phyloP scores from a whole-genome alignment of 371 early-diverging fungal genomes.

The Mortierella sp. region DNA sequence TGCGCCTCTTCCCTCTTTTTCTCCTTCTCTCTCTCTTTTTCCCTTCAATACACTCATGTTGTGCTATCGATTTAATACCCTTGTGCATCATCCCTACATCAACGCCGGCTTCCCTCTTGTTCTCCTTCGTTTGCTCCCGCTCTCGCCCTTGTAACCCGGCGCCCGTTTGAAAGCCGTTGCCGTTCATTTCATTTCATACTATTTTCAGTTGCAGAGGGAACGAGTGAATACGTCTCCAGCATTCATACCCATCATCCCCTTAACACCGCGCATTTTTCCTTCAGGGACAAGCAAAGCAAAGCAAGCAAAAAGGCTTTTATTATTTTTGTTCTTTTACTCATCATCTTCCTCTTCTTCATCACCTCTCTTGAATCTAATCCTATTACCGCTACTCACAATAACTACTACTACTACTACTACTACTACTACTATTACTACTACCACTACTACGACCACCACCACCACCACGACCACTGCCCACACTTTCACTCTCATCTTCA shows the following conservation, averaged over 20 bases:
- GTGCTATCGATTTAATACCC: background rate
- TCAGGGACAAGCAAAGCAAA: conserved; percentile 5
- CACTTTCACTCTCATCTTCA: too few relatives aligned
- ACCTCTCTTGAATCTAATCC: background rate
- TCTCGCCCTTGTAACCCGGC: background rate
- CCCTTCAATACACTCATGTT: background rate
- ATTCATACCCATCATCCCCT: background rate
- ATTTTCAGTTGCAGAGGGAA: background rate
- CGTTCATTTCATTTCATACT: background rate
- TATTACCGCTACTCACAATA: background rate
- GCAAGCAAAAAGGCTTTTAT: background rate
- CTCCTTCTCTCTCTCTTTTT: background rate
- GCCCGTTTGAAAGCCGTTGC: background rate
- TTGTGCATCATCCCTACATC: background rate
- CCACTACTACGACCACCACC: background rate
- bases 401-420: too few relatives aligned
- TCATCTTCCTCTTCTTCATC: background rate
- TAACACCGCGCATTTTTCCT: background rate
- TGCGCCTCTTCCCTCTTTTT: background rate
- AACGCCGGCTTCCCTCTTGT: background rate
- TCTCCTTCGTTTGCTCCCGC: background rate
- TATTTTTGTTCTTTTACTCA: background rate
- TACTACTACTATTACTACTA: background rate
- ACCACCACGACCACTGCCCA: background rate
- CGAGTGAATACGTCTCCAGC: background rate